These are phyloP conservation scores for Penicillium rolfsii DNA, from an alignment of 2,329 filamentous ascomycete genomes.

Conservation along the genomic window DNA sequence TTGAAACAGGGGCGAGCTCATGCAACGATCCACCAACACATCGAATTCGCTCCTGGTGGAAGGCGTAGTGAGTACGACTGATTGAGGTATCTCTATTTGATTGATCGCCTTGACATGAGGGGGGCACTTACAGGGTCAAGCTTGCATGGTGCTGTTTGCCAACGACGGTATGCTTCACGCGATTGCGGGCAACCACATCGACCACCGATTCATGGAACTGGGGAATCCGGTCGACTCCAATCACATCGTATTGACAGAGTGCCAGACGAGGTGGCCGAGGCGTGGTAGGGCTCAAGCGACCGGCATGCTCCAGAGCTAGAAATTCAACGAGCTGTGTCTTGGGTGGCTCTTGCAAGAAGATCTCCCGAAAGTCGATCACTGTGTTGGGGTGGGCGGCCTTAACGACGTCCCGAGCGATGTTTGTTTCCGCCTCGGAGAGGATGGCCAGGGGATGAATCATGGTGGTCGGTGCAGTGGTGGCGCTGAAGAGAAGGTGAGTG, in stretches of 20 bases:
- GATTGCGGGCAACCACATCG: constrained; percentile 49
- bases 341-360: constrained; percentile 55
- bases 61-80: neutral
- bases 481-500: neutral
- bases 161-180: constrained; percentile 51
- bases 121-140: constrained; percentile 48
- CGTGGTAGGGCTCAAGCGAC: constrained; percentile 44
- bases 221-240: constrained; percentile 55
- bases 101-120: neutral
- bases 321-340: constrained; percentile 55
- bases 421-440: constrained; percentile 40
- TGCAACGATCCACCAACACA: constrained; percentile 53
- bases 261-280: constrained; percentile 55
- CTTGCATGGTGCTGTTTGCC: constrained; percentile 54
- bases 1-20: constrained; percentile 57
- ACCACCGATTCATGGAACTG: constrained; percentile 60
- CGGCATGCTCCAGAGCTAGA: constrained; percentile 54
- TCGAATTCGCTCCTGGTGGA: constrained; percentile 51
- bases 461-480: neutral
- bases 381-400: constrained; percentile 34
- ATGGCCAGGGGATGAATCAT: constrained; percentile 41
- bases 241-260: constrained; percentile 60
- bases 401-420: constrained; percentile 40
- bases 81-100: neutral
- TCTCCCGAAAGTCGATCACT: constrained; percentile 53